Base-by-base conservation (phyloP, 106 monocot species). In the Allium fistulosum region DNA sequence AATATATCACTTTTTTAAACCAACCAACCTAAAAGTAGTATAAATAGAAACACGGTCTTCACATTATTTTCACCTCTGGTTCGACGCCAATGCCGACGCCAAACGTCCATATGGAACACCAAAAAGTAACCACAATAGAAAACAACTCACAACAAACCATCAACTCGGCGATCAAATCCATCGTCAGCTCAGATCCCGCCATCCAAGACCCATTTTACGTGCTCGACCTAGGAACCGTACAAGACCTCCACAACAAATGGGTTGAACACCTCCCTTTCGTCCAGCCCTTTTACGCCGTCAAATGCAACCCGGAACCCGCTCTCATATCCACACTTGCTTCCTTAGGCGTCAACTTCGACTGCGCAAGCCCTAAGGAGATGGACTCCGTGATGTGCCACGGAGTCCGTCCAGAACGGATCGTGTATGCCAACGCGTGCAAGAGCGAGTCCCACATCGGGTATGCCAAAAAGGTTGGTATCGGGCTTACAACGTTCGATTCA, bases 391-490 rank as follows among this genome's bases (percentile, higher is more conserved):
- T 72, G 9, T 50, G 71, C 46, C 52, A 72, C 60, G 72, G 72
- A 27, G 58, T 70, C 12, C 3, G 26, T 1, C 65, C 77, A 0
- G 58, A 51, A 51, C 48, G 49, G 49, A 64, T 76, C 22, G 48
- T 76, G 61, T 76, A 76, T 46, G 70, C 76, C 53, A 76, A 76
- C 70, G 64, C 77, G 0, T 77, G 78, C 72, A 78, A 78, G 78
- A 58, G 71, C 26, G 78, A 67, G 46, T 46, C 72, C 18, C 78
- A 72, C 72, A 27, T 78, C 72, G 22, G 67, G 61, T 78, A 16
- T 49, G 13, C 65, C 14, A 56, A 53, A 2, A 10, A 0, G 4
- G 48, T 12, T 11, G 57, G 59, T 9, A 65, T 77, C 57, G 57
- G 62, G 48, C 65, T 78, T 7, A 68, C 72, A 57, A 78, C 72